Evolutionary conservation across 2,329 filamentous ascomycete genomes (phyloP), one percentile per base, ranked within the genome.

Genomic region (Gremmenia infestans): DNA sequence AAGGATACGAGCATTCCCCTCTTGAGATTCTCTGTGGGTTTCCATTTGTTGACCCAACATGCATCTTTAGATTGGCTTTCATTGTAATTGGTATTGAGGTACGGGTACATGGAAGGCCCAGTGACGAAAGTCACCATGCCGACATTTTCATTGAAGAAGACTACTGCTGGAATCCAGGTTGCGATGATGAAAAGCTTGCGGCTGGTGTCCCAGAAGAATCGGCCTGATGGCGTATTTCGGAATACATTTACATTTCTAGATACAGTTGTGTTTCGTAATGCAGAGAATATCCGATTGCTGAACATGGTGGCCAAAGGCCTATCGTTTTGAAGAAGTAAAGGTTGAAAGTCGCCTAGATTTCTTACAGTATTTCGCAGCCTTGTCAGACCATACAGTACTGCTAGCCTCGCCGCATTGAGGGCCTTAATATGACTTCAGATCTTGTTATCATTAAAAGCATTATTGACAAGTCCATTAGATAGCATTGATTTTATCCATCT

Each of bases 1-100:
- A 91, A 83, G 11, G 84, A 86, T 55, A 93, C 84, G 46, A 93
- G 74, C 83, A 91, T 90, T 54, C 89, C 89, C 59, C 87, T 78
- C 67, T 82, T 73, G 39, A 92, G 67, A 28, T 79, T 75, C 48
- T 81, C 72, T 56, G 80, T 77, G 23, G 82, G 78, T 58, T 80
- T 78, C 70, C 80, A 78, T 67, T 85, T 87, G 66, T 75, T 78
- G 54, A 79, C 81, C 60, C 85, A 70, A 35, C 83, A 79, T n/a
- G 81, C 57, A 60, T 88, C 84, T 50, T 77, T 71, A 39, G 71
- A 69, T 60, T 74, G 74, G 56, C 76, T 83, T 65, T 78, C 76
- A 67, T 86, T 76, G 65, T 77, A 85, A 52, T 85, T 80, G 56
- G 83, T 76, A 66, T 92, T 92, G 53, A 93, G 74, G 59, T 85